These are phyloP conservation scores for Aciculosporium take DNA, from an alignment of 2,329 filamentous ascomycete species.

Conservation along the genomic window DNA sequence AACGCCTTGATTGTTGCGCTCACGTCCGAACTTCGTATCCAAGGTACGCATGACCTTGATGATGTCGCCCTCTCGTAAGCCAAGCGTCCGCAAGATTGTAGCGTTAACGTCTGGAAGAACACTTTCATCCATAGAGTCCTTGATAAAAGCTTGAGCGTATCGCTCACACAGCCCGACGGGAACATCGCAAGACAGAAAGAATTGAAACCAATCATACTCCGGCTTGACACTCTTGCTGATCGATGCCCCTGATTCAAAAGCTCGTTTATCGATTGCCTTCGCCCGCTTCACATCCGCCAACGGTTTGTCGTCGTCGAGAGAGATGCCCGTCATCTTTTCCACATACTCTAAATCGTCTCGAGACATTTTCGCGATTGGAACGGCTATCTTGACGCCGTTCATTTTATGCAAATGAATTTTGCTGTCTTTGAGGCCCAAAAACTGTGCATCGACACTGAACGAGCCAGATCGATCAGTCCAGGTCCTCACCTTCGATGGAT, in stretches of 20 bases:
- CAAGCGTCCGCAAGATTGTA: slow-evolving; percentile 67
- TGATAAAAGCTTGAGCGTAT: slow-evolving; percentile 76
- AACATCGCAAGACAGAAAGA: slow-evolving; percentile 87
- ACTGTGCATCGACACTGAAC: slow-evolving; percentile 95
- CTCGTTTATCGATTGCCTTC: slow-evolving; percentile 18
- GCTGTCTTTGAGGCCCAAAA: slow-evolving; percentile 82
- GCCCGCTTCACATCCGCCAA: slow-evolving; percentile 65
- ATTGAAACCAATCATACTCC: slow-evolving; percentile 97
- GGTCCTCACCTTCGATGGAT: slow-evolving; percentile 66
- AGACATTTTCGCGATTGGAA: slow-evolving; percentile 91
- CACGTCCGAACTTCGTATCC: slow-evolving; percentile 65
- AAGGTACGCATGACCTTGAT: slow-evolving; percentile 85
- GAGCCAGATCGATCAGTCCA: slow-evolving; percentile 95
- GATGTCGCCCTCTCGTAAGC: slow-evolving; percentile 92
- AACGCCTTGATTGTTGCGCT: slow-evolving; percentile 37
- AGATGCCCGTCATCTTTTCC: slow-evolving; percentile 72
- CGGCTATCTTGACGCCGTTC: slow-evolving; percentile 96
- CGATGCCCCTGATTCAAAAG: slow-evolving; percentile 40
- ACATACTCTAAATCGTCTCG: slow-evolving; percentile 90
- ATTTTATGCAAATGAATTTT: slow-evolving; percentile 97
- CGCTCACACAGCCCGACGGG: slow-evolving; percentile 86
- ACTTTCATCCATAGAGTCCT: slow-evolving; percentile 92
- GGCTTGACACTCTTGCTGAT: slow-evolving; percentile 48
- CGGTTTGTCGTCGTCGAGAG: slow-evolving; percentile 87
- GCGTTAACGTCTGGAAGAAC: slow-evolving; percentile 81